Evolutionary conservation across 2,329 filamentous ascomycete species (phyloP), one percentile per base, ranked within the genome.

Genomic region (Blastomyces parvus): DNA sequence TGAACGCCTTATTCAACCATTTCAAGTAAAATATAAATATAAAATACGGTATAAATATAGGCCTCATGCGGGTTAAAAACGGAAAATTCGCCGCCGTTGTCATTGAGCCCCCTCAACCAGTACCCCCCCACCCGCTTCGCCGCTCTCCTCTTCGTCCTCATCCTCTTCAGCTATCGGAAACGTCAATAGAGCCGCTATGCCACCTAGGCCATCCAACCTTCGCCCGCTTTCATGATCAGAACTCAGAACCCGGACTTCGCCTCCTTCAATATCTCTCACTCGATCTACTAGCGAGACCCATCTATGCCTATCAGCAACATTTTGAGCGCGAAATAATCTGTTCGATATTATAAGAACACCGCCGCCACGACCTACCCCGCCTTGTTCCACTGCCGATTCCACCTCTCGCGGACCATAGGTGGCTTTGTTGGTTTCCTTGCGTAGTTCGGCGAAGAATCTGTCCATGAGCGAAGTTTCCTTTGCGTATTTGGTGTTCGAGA

Each of bases 201-300:
- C 89, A 0, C 94, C 92, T 65, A 97, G 74, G 14, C 87, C 88
- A 68, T 92, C 90, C 17, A 99, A 77, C 64, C 91, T 82, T 78
- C 88, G 88, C 0, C 94, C 94, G 74, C 92, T 97, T 79, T 97
- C 93, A 74, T 97, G 93, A 71, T 95, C 88, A 70, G 89, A 92
- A 74, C 93, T 97, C 36, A 97, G 77, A n/a, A 97, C 85, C 62
- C 90, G 82, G 0, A 91, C 90, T 67, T 97, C 91, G 1, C 93
- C 94, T 5, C 93, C 94, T 67, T 91, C 87, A 2, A 81, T 78
- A 61, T 86, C 86, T 67, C 87, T 86, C n/a, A 97, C 93, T 66
- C 87, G 87, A 74, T 97, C 93, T 3, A 97, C 92, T 56, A 97
- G 81, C 9, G 79, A 80, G 0, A 97, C 93, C 81, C 92, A 97